Conservation (phyloP, 331 rosid species). For the Quercus tomentella region DNA sequence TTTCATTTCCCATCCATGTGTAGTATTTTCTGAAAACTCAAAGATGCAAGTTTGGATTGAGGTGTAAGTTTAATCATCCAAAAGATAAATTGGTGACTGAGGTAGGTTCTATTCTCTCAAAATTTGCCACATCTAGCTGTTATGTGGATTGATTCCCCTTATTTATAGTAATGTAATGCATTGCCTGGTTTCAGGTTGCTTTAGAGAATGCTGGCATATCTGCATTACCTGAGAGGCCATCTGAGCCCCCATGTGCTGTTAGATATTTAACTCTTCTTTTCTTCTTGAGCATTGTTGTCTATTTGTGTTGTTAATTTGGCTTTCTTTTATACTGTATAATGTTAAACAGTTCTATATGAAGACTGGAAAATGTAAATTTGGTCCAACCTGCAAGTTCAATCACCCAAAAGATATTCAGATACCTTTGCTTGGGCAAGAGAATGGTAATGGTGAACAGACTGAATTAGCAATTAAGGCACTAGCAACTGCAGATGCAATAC, state of each 20-base stretch:
- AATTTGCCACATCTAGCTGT: neutral
- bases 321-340: slow-evolving; percentile 9
- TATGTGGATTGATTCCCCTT: neutral
- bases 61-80: slow-evolving; percentile 96
- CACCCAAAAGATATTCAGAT: slow-evolving; percentile 83
- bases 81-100: slow-evolving; percentile 32
- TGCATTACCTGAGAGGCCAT: slow-evolving; percentile 84
- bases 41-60: slow-evolving; percentile 88
- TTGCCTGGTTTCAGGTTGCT: slow-evolving; percentile 36
- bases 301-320: neutral
- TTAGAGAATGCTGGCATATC: slow-evolving; percentile 56
- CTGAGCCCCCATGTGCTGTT: slow-evolving; percentile 82
- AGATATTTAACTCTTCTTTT: slow-evolving; percentile 35
- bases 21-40: slow-evolving; percentile 90
- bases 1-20: slow-evolving; percentile 20
- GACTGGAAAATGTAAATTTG: slow-evolving; percentile 87
- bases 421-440: slow-evolving; percentile 46
- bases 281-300: slow-evolving; percentile 10
- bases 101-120: slow-evolving; percentile 24
- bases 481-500: slow-evolving; percentile 35
- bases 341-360: slow-evolving; percentile 83
- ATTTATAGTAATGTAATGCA: slow-evolving; percentile 4
- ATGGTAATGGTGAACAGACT: slow-evolving; percentile 38
- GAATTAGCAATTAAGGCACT: slow-evolving; percentile 29
- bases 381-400: slow-evolving; percentile 81